Evolutionary conservation across 768 basidiomycete genomes (phyloP).

Genomic region (Lyophyllum decastes): DNA sequence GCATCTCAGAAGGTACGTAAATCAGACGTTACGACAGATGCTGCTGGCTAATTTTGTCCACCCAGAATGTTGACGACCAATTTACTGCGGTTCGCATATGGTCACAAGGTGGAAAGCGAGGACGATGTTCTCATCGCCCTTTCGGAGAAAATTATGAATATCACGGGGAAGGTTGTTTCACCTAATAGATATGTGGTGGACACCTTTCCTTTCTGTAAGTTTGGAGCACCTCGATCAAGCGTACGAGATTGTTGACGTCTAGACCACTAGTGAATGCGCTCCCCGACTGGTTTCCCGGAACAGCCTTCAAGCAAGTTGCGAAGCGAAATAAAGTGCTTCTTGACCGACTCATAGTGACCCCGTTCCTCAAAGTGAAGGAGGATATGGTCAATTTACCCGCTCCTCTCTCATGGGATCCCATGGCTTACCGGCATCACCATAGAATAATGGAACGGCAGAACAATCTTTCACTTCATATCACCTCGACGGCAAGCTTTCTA

Average conservation of each 20-base stretch:
- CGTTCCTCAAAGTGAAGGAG: neutral
- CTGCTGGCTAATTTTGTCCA: neutral
- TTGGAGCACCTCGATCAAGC: neutral
- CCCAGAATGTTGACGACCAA: neutral
- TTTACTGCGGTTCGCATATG: neutral
- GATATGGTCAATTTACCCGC: neutral
- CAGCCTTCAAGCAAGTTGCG: neutral
- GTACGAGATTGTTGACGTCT: neutral
- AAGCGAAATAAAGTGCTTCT: neutral
- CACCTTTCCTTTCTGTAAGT: constrained; percentile 4
- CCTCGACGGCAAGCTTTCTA: neutral
- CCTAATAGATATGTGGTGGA: neutral
- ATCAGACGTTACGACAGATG: neutral
- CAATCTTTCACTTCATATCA: neutral
- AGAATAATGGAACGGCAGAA: neutral
- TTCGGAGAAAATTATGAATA: neutral
- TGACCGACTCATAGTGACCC: neutral
- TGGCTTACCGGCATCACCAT: neutral
- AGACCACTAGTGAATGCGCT: neutral
- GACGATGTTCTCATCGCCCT: neutral
- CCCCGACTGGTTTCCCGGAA: neutral
- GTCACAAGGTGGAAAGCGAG: neutral
- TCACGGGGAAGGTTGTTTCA: neutral
- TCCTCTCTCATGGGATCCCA: neutral
- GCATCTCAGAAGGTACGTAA: neutral